Conservation (phyloP, 2,329 filamentous ascomycete genomes). For the Pyrenochaeta sp. region DNA sequence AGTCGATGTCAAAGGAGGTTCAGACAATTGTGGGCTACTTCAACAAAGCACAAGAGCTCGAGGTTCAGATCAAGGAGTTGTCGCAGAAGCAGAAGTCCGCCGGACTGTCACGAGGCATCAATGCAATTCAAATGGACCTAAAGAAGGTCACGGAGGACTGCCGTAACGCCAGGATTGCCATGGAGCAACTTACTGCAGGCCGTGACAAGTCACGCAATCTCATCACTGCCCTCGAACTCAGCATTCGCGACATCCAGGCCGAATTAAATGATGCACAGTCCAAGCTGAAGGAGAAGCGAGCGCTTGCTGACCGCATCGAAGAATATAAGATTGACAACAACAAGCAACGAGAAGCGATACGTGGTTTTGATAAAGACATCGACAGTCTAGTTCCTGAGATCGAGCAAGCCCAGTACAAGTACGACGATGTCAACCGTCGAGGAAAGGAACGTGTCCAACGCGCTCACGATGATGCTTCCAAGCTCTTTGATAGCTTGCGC, state of each 20-base stretch:
- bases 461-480: constrained; percentile 74
- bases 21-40: constrained; percentile 76
- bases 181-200: constrained; percentile 73
- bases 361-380: constrained; percentile 75
- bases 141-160: constrained; percentile 72
- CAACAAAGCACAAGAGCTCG: constrained; percentile 75
- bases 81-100: constrained; percentile 76
- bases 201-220: constrained; percentile 75
- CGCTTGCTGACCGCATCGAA: constrained; percentile 75
- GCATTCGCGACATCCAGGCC: constrained; percentile 76
- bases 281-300: constrained; percentile 82
- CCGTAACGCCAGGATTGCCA: constrained; percentile 68
- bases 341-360: constrained; percentile 75
- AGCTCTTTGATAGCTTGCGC: constrained; percentile 75
- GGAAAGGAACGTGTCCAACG: constrained; percentile 77
- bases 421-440: constrained; percentile 77
- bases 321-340: constrained; percentile 73
- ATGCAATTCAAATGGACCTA: constrained; percentile 84
- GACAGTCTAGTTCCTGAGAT: constrained; percentile 79
- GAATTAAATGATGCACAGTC: constrained; percentile 75
- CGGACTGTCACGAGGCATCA: constrained; percentile 72
- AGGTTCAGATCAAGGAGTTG: constrained; percentile 77
- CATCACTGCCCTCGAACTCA: constrained; percentile 76
- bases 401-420: constrained; percentile 75
- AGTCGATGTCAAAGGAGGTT: constrained; percentile 79